Base-by-base conservation (phyloP, 805 yeast genomes). In the Kodamaea kakaduensis region DNA sequence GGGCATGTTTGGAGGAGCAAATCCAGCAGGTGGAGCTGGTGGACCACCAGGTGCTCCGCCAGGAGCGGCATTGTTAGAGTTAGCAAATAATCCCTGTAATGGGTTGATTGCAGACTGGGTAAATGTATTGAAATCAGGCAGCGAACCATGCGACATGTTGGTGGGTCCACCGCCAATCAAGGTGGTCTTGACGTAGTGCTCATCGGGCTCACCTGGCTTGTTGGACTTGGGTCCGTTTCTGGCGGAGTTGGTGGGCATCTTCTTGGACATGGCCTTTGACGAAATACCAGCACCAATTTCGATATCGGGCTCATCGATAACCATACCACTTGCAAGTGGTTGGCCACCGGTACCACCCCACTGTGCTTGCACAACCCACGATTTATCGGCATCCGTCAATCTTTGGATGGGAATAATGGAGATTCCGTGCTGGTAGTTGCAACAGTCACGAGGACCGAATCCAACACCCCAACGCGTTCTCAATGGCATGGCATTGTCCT, bases 401-500 rank as follows among this genome's bases (percentile, higher is more conserved):
- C 96, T 76, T 40, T 75, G 76, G 32, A 93, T 64, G 10, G 97
- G 96, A 42, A 93, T 87, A 23, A 88, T 75, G 41, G 95, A 83
- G 24, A 81, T 72, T 43, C 98, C 98, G 39, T 81, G 81, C 53
- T 81, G 89, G 61, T 93, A 93, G 61, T 93, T 94, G 58, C 96
- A 86, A 67, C 97, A 90, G 59, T 93, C 97, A 67, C 98, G 78
- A 36, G 98, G 98, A 4, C 98, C 98, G 54, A 84, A 93, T 1
- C 98, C 98, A 43, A 93, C 97, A 47, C 97, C 98, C 98, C 98
- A 93, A 56, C 96, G 75, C 4, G 94, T 85, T 61, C 97, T 77
- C 47, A 93, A 67, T 47, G 77, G 66, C 54, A 67, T 63, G 7
- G 75, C 59, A 25, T 83, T 81, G 43, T 79, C 81, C 47, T 80